Evolutionary conservation across 768 basidiomycete species (phyloP).

Genomic region (Mycena rosella): DNA sequence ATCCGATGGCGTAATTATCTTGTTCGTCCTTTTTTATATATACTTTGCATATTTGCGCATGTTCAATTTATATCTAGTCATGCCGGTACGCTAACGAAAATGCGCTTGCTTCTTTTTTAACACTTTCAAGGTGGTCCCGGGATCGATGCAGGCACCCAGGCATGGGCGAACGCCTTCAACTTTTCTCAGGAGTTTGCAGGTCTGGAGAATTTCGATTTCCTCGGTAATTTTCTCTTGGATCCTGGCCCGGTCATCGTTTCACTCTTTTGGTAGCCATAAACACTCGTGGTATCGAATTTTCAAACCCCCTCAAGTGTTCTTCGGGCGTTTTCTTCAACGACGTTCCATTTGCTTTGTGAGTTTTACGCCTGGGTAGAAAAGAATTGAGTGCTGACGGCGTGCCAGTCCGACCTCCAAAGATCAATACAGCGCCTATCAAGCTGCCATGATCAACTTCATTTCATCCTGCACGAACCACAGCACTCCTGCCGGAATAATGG

Average conservation of each 20-base stretch:
- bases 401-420: constrained; percentile 28
- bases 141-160: constrained; percentile 28
- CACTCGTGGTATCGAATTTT: constrained; percentile 35
- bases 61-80: no score
- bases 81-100: no score
- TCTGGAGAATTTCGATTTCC: constrained; percentile 35
- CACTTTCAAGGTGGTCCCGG: constrained; percentile 34
- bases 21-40: constrained; percentile 29
- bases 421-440: constrained; percentile 31
- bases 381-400: neutral
- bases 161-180: constrained; percentile 36
- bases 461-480: constrained; percentile 30
- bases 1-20: constrained; percentile 29
- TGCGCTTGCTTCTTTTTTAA: no score
- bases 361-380: neutral
- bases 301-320: constrained; percentile 36
- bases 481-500: constrained; percentile 32
- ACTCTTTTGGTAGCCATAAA: constrained; percentile 13
- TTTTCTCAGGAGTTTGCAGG: constrained; percentile 17
- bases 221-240: constrained; percentile 16
- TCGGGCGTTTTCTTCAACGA: constrained; percentile 27
- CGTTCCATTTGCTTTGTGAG: constrained; percentile 27
- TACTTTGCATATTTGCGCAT: no score
- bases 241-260: no score
- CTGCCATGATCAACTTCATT: constrained; percentile 24